phyloP scores from a whole-genome alignment of 164 flowering plant species.

The Sedum album region DNA sequence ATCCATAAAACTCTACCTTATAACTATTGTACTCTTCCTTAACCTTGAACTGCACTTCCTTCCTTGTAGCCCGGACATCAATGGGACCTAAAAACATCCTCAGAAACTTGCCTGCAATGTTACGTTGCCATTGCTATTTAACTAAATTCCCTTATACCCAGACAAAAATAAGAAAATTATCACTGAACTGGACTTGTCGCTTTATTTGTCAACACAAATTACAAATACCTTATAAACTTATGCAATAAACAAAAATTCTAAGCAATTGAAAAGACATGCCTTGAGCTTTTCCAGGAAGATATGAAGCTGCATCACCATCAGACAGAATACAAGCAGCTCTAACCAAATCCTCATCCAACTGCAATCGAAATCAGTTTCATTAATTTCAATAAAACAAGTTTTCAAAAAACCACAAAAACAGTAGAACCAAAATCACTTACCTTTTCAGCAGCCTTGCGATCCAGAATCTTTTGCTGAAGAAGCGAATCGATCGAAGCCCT shows the following conservation, averaged over 20 bases:
- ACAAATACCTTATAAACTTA: too few relatives aligned
- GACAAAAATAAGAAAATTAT: too few relatives aligned
- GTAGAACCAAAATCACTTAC: slow-evolving; percentile 14
- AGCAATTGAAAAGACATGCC: slow-evolving; percentile 14
- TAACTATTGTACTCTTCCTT: slow-evolving; percentile 93
- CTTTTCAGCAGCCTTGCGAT: slow-evolving; percentile 44
- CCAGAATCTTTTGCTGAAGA: slow-evolving; percentile 20
- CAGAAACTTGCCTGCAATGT: slow-evolving; percentile 54
- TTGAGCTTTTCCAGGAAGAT: slow-evolving; percentile 36
- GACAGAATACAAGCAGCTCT: slow-evolving; percentile 26
- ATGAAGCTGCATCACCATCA: slow-evolving; percentile 42
- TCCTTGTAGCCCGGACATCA: slow-evolving; percentile 74
- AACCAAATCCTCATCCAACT: slow-evolving; percentile 41
- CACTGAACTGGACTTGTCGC: too few relatives aligned
- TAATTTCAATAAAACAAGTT: background rate
- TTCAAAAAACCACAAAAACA: background rate
- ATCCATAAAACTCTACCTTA: slow-evolving; percentile 33
- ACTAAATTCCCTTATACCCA: too few relatives aligned
- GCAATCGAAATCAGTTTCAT: slow-evolving; percentile 5
- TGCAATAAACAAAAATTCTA: background rate
- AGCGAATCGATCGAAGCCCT: slow-evolving; percentile 31
- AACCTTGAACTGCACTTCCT: slow-evolving; percentile 81
- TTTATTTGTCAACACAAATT: background rate
- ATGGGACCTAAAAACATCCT: slow-evolving; percentile 93
- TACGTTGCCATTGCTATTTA: slow-evolving; percentile 5